A percentile compares a stretch with the other conserved stretches of the same genome.
These are phyloP conservation scores for Fusarium euwallaceae DNA, from an alignment of 2,329 filamentous ascomycete genomes.

Conservation along the genomic window DNA sequence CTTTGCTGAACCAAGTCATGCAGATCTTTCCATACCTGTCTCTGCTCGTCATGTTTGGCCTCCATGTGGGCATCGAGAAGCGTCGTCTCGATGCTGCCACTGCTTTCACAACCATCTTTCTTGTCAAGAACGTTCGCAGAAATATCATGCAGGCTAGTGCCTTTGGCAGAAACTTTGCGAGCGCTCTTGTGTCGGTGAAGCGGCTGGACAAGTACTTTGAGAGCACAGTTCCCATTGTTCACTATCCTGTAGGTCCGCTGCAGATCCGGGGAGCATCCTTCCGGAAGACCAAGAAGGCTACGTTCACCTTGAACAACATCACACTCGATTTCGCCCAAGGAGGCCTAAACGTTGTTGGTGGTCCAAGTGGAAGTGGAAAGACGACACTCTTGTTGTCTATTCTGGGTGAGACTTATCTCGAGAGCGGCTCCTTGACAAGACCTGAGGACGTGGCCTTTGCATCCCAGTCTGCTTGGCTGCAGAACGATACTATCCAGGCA, in stretches of 20 bases:
- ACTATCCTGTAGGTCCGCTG: constrained; percentile 64
- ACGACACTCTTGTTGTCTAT: constrained; percentile 68
- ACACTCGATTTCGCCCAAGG: constrained; percentile 66
- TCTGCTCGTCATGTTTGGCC: constrained; percentile 66
- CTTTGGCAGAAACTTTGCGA: constrained; percentile 54
- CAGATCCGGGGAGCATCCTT: constrained; percentile 62
- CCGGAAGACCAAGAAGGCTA: constrained; percentile 62
- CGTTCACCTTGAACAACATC: constrained; percentile 63
- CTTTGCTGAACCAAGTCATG: constrained; percentile 61
- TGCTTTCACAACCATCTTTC: constrained; percentile 68
- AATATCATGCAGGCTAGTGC: constrained; percentile 65
- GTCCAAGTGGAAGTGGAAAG: constrained; percentile 69
- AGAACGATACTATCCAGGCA: constrained; percentile 67
- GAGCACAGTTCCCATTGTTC: constrained; percentile 61
- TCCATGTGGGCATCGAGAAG: constrained; percentile 63
- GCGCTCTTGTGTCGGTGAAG: constrained; percentile 58
- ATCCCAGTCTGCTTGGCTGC: constrained; percentile 69
- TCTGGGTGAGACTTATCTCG: constrained; percentile 66
- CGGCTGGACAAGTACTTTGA: constrained; percentile 68
- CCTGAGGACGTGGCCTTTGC: constrained; percentile 68
- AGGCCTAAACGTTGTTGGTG: constrained; percentile 67
- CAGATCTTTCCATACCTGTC: constrained; percentile 66
- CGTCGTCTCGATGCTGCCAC: constrained; percentile 66
- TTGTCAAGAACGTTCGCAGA: constrained; percentile 66
- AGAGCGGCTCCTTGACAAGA: constrained; percentile 61